These are phyloP conservation scores for Stagonosporopsis rhizophila DNA, from an alignment of 2,329 filamentous ascomycete genomes.

Conservation along the genomic window DNA sequence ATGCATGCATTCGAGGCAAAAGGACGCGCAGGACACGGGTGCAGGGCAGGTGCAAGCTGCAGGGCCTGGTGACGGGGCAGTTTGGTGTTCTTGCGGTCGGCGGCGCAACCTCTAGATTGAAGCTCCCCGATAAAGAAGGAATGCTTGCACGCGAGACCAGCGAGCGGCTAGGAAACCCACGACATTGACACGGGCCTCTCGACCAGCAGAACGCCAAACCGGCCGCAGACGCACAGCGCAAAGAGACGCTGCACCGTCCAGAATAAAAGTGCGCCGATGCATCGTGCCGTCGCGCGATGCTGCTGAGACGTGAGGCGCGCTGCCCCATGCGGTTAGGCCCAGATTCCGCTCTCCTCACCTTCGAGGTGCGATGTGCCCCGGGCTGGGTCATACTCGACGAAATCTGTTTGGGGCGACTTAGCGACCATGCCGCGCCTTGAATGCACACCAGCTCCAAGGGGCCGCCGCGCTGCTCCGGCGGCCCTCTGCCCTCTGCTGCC, in stretches of 20 bases:
- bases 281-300: background rate
- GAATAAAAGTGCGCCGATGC: background rate
- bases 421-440: constrained; percentile 14
- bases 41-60: constrained; percentile 4
- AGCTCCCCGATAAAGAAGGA: constrained; percentile 11
- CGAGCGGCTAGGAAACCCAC: constrained; percentile 16
- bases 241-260: background rate
- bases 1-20: background rate
- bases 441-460: constrained; percentile 18
- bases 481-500: constrained; percentile 6
- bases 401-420: constrained; percentile 8
- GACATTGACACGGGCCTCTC: constrained; percentile 17
- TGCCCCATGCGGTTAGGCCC: constrained; percentile 10
- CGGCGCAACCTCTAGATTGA: constrained; percentile 15
- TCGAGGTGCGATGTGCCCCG: background rate
- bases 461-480: constrained; percentile 12
- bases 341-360: background rate
- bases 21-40: background rate
- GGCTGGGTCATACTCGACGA: constrained; percentile 8
- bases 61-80: background rate
- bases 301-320: background rate
- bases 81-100: constrained; percentile 5
- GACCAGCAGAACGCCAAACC: constrained; percentile 14
- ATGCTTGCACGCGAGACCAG: constrained; percentile 4
- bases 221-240: constrained; percentile 7